phyloP scores from a whole-genome alignment of 2,329 filamentous ascomycete species.

The Ascochyta pisi region DNA sequence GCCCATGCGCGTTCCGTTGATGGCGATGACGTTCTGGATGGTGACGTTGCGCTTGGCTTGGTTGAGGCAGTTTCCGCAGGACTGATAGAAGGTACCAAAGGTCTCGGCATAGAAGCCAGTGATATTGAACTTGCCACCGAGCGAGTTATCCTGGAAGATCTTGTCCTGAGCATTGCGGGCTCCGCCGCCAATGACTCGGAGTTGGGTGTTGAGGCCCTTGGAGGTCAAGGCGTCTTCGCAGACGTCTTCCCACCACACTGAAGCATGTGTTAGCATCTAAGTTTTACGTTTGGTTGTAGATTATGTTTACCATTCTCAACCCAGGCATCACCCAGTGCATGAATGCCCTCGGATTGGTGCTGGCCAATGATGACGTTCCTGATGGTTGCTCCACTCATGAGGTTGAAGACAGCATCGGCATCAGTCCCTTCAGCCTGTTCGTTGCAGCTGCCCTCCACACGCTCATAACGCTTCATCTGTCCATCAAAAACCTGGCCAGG shows the following conservation, averaged over 20 bases:
- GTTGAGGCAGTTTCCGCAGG: conserved; percentile 36
- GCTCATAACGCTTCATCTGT: conserved; percentile 38
- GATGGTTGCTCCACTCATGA: conserved; percentile 31
- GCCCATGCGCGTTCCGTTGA: conserved; percentile 36
- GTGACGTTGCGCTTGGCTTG: conserved; percentile 37
- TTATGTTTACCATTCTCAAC: conserved; percentile 31
- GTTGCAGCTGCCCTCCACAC: conserved; percentile 31
- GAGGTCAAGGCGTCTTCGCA: conserved; percentile 35
- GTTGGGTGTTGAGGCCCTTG: conserved; percentile 36
- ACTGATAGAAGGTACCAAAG: conserved; percentile 37
- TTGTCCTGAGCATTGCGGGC: conserved; percentile 36
- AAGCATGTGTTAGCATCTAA: conserved; percentile 5
- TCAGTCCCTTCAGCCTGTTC: conserved; percentile 37
- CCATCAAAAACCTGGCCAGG: conserved; percentile 35
- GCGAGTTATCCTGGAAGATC: conserved; percentile 30
- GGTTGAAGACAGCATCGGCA: conserved; percentile 35
- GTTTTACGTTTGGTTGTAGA: fast-evolving
- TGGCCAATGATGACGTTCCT: conserved; percentile 35
- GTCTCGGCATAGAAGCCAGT: conserved; percentile 36
- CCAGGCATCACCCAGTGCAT: conserved; percentile 36
- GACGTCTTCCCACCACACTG: conserved; percentile 39
- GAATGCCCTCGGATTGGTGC: conserved; percentile 35
- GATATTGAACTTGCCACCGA: conserved; percentile 34
- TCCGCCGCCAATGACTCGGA: conserved; percentile 36
- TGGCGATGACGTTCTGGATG: conserved; percentile 34